These are phyloP conservation scores for Scutellaria barbata DNA, from an alignment of 257 asterid species.

Conservation along the genomic window DNA sequence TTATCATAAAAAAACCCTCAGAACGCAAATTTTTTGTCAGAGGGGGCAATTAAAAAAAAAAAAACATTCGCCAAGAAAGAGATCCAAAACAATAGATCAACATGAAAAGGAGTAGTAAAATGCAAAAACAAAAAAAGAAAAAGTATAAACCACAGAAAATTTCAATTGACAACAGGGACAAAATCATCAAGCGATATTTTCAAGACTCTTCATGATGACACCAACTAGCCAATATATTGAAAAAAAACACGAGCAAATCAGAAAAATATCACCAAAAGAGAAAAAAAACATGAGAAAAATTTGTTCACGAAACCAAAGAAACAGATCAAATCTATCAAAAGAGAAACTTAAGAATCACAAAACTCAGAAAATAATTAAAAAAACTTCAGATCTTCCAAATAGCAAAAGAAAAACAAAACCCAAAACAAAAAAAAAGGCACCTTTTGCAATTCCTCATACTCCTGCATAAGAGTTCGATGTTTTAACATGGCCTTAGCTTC, in stretches of 20 bases:
- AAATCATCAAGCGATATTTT: slow-evolving; percentile 21
- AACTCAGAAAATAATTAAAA: slow-evolving; percentile 23
- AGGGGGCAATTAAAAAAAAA: slow-evolving; percentile 8
- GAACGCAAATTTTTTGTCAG: not conserved
- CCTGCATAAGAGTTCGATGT: slow-evolving; percentile 70
- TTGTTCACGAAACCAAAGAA: slow-evolving; percentile 21
- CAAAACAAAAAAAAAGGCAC: slow-evolving; percentile 39
- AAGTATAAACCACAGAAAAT: not conserved
- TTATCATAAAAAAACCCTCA: not conserved
- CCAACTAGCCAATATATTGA: not conserved
- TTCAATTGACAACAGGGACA: slow-evolving; percentile 10
- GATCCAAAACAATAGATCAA: slow-evolving; percentile 37
- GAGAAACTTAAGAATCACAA: not conserved
- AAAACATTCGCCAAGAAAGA: slow-evolving; percentile 7
- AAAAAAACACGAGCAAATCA: slow-evolving; percentile 24
- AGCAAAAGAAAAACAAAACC: slow-evolving; percentile 25
- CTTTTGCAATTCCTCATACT: slow-evolving; percentile 69
- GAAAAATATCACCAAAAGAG: slow-evolving; percentile 41
- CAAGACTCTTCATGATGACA: not conserved
- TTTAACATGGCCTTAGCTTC: slow-evolving; percentile 55
- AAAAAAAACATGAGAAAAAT: not conserved
- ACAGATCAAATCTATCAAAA: slow-evolving; percentile 29
- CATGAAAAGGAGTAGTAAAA: not conserved
- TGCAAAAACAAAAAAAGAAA: too few relatives aligned
- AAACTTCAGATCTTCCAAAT: slow-evolving; percentile 40